Conservation (phyloP, 108 stramenopile genomes). For the Schizochytrium sp. region DNA sequence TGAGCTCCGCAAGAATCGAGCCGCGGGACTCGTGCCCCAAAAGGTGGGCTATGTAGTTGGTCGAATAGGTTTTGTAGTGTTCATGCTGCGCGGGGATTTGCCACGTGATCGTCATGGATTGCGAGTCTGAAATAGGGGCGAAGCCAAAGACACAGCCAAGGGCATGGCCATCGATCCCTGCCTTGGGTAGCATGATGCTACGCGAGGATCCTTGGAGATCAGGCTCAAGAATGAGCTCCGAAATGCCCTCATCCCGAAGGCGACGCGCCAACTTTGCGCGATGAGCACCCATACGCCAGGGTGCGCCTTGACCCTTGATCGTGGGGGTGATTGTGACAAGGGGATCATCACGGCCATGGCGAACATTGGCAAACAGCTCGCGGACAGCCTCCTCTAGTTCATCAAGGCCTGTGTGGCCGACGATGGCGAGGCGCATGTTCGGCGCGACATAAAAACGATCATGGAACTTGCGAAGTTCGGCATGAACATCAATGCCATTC, state of each 20-base stretch:
- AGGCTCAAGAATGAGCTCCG: background rate
- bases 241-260: background rate
- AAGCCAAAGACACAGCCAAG: constrained; percentile 51
- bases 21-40: constrained; percentile 92
- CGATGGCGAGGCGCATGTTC: constrained; percentile 76
- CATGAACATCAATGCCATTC: constrained; percentile 50
- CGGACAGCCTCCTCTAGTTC: constrained; percentile 61
- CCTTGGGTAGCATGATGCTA: background rate
- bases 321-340: background rate
- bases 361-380: constrained; percentile 62
- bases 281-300: background rate
- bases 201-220: background rate
- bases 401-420: constrained; percentile 52
- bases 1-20: constrained; percentile 66
- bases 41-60: constrained; percentile 75
- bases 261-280: background rate
- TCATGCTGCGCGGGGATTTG: constrained; percentile 58
- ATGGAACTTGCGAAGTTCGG: constrained; percentile 76
- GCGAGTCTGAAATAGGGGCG: constrained; percentile 68
- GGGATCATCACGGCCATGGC: constrained; percentile 45
- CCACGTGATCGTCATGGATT: constrained; percentile 70
- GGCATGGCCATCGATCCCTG: background rate
- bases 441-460: constrained; percentile 72
- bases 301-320: background rate
- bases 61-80: constrained; percentile 48